A percentile compares a stretch with the other conserved stretches of the same genome.
Evolutionary conservation across 768 basidiomycete genomes (phyloP).

Genomic region (Mycena maculata): DNA sequence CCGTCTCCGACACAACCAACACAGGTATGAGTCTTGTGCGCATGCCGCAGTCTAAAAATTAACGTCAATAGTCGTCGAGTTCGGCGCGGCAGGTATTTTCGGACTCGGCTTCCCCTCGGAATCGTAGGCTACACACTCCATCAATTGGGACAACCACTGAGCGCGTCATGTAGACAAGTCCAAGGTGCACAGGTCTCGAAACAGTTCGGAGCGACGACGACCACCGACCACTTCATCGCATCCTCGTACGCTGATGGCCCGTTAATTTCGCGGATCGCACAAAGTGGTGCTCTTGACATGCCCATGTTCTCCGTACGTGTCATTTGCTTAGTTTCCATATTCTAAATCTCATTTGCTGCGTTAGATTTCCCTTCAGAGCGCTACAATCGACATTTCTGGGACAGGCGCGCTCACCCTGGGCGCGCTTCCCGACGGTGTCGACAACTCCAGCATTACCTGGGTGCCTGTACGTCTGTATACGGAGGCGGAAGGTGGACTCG

Average conservation of each 20-base stretch:
- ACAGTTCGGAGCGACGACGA: conserved; percentile 35
- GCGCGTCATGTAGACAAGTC: conserved; percentile 47
- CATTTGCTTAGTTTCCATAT: neutral
- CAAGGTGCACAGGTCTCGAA: conserved; percentile 46
- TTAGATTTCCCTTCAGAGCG: conserved; percentile 66
- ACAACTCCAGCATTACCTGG: conserved; percentile 72
- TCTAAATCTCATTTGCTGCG: conserved; percentile 1
- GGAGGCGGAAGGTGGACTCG: conserved; percentile 64
- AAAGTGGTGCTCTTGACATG: conserved; percentile 52
- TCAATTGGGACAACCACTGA: conserved; percentile 8
- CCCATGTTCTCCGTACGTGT: conserved; percentile 62
- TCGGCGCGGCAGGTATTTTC: conserved; percentile 69
- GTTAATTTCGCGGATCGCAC: conserved; percentile 59
- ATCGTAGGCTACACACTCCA: conserved; percentile 54
- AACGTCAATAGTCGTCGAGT: conserved; percentile 55
- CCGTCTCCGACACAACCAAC: conserved; percentile 70
- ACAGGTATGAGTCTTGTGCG: conserved; percentile 8
- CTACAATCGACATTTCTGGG: conserved; percentile 68
- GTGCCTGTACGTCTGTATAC: conserved; percentile 71
- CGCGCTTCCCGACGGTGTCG: conserved; percentile 65
- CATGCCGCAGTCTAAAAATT: neutral
- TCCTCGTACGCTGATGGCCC: conserved; percentile 56
- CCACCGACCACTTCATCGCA: conserved; percentile 51
- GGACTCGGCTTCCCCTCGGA: conserved; percentile 76
- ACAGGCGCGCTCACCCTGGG: conserved; percentile 73